Conservation (phyloP, 495 filamentous ascomycete genomes). For the Podospora pseudocomata region DNA sequence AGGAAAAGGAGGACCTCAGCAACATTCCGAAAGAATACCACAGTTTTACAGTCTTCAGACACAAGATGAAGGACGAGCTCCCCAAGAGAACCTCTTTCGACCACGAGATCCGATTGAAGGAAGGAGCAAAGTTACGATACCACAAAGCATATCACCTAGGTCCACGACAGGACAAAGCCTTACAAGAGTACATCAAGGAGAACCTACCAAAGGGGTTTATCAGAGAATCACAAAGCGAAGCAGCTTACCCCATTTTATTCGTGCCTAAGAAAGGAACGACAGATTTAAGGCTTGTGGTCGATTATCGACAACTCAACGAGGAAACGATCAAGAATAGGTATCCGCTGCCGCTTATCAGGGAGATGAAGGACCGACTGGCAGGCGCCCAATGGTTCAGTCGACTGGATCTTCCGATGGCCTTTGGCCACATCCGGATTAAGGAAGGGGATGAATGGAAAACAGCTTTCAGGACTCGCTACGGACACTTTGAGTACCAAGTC, state of each 20-base stretch:
- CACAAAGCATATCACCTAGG: too few species aligned
- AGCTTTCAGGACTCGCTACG: constrained; percentile 30
- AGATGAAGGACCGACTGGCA: constrained; percentile 34
- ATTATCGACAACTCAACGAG: constrained; percentile 44
- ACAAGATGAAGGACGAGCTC: too few species aligned
- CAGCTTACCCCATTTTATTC: constrained; percentile 36
- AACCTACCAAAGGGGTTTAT: constrained; percentile 18
- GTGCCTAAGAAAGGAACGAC: constrained; percentile 32
- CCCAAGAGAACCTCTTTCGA: too few species aligned
- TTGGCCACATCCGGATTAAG: constrained; percentile 26
- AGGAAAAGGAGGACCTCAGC: too few species aligned
- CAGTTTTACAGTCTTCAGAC: too few species aligned
- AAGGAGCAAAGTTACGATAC: too few species aligned
- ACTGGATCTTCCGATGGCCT: constrained; percentile 32
- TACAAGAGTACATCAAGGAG: background rate
- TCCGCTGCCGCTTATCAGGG: constrained; percentile 44
- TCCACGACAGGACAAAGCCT: too few species aligned
- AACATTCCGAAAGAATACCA: too few species aligned
- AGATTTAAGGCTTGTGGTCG: constrained; percentile 40
- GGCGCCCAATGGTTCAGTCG: constrained; percentile 42
- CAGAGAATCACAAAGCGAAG: constrained; percentile 8
- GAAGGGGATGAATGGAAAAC: constrained; percentile 30
- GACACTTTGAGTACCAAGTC: constrained; percentile 33
- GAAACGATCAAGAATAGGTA: constrained; percentile 45
- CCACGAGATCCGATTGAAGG: too few species aligned